Evolutionary conservation across 306 rosid species (phyloP).

Genomic region (Prunus armeniaca): DNA sequence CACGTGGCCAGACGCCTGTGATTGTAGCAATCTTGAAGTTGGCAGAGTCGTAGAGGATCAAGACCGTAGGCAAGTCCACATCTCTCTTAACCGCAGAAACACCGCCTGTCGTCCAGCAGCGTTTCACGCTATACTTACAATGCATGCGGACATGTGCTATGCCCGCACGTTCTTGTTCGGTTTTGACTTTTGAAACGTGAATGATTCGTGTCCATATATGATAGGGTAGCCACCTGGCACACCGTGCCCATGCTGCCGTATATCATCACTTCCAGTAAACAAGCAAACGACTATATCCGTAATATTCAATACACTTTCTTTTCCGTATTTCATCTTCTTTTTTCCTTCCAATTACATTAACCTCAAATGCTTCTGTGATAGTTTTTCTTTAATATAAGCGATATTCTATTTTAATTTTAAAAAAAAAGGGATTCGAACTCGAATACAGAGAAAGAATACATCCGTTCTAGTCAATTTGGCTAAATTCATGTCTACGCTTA

Average conservation of each 20-base stretch:
- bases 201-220: not conserved
- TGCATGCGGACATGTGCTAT: slow-evolving; percentile 8
- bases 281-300: no score
- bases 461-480: fast-evolving
- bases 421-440: fast-evolving
- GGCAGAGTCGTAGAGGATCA: not conserved
- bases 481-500: no score
- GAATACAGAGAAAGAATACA: fast-evolving
- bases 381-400: no score
- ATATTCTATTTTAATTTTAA: no score
- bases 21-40: no score
- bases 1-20: not conserved
- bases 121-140: slow-evolving; percentile 8
- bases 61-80: not conserved
- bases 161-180: not conserved
- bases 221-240: not conserved
- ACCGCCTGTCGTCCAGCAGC: slow-evolving; percentile 6
- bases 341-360: no score
- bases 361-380: no score
- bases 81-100: not conserved
- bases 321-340: no score
- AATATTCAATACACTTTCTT: no score
- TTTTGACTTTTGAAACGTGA: not conserved
- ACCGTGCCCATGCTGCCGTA: not conserved
- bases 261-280: not conserved